Conservation (phyloP, 441 rosid species). For the Isatis lusitanica region DNA sequence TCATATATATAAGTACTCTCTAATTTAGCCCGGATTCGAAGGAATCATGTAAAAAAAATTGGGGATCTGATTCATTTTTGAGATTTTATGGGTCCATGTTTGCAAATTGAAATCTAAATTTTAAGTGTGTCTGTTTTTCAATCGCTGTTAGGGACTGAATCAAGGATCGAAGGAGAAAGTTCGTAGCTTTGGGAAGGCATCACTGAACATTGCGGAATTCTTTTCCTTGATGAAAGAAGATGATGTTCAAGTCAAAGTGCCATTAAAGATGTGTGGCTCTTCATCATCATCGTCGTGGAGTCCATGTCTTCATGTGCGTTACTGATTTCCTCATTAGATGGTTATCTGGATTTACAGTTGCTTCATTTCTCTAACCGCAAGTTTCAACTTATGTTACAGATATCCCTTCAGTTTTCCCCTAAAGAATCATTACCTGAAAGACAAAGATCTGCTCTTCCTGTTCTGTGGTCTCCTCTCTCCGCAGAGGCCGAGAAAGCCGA, state of each 20-base stretch:
- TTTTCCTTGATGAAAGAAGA: conserved; percentile 47
- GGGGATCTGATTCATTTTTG: background rate
- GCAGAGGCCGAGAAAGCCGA: conserved; percentile 69
- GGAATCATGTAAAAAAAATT: background rate
- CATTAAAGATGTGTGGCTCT: conserved; percentile 39
- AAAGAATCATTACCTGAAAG: conserved; percentile 49
- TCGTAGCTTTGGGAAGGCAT: conserved; percentile 51
- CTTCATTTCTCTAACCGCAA: conserved; percentile 10
- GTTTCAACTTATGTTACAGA: conserved; percentile 39
- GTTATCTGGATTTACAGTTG: background rate
- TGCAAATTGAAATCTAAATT: background rate
- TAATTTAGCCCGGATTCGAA: too few relatives aligned
- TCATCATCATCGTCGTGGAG: conserved; percentile 21
- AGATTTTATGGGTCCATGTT: background rate
- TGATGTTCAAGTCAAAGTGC: conserved; percentile 49
- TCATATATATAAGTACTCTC: too few relatives aligned
- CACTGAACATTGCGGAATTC: conserved; percentile 55
- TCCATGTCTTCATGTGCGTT: conserved; percentile 54
- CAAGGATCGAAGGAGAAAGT: conserved; percentile 47
- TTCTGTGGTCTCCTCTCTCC: conserved; percentile 51
- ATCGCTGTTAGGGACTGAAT: conserved; percentile 43
- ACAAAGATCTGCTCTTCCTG: conserved; percentile 59
- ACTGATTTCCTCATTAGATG: background rate
- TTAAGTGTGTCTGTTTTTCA: background rate
- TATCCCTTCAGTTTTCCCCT: conserved; percentile 58